These are phyloP conservation scores for Ajuga reptans DNA, from an alignment of 305 asterid species.

Conservation along the genomic window DNA sequence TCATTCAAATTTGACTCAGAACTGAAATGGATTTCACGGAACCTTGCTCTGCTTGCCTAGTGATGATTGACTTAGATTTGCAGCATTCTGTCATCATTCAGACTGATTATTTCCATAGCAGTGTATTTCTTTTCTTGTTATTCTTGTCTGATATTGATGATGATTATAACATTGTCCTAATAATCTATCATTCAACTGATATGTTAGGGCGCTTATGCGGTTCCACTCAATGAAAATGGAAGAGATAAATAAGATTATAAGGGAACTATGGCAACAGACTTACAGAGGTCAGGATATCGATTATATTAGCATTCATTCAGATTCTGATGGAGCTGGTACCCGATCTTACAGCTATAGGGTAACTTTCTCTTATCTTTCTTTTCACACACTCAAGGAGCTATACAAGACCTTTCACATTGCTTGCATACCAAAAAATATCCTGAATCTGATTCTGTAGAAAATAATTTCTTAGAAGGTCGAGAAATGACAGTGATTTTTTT, in stretches of 20 bases:
- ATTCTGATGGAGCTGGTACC: constrained; percentile 91
- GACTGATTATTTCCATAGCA: neutral
- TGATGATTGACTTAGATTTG: neutral
- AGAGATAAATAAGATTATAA: constrained; percentile 89
- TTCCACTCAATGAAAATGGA: constrained; percentile 98
- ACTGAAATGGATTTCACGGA: neutral
- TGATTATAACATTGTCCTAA: neutral
- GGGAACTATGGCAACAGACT: constrained; percentile 99
- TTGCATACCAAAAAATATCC: neutral
- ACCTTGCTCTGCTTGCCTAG: neutral
- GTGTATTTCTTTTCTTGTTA: neutral
- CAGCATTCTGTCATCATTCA: neutral
- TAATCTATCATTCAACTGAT: constrained; percentile 19
- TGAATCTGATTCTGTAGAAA: neutral
- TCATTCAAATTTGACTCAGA: neutral
- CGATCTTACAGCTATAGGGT: constrained; percentile 97
- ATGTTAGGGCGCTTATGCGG: constrained; percentile 89
- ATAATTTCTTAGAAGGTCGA: neutral
- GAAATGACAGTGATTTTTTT: neutral
- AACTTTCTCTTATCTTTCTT: constrained; percentile 16
- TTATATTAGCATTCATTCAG: constrained; percentile 88
- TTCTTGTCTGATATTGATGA: neutral
- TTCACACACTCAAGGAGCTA: neutral
- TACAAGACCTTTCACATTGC: constrained; percentile 4
- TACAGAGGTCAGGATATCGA: constrained; percentile 99